These are phyloP conservation scores for Aspergillus persii DNA, from an alignment of 2,329 filamentous ascomycete species.

Conservation along the genomic window DNA sequence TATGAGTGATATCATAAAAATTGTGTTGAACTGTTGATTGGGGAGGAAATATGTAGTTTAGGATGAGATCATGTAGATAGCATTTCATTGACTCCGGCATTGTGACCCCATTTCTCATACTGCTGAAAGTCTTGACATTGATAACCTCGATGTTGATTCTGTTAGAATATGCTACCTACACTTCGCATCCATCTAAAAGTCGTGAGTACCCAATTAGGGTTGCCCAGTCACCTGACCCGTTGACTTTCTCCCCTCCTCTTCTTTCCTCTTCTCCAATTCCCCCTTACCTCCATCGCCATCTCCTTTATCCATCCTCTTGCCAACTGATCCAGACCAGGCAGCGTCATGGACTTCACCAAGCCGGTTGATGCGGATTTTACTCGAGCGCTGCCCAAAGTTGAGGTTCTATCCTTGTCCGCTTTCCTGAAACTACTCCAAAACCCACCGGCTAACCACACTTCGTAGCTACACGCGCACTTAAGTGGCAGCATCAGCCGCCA, in stretches of 20 bases:
- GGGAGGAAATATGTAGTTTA: no score
- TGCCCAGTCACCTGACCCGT: not conserved
- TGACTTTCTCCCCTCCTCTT: not conserved
- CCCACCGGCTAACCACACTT: slow-evolving; percentile 6
- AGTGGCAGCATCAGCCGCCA: slow-evolving; percentile 73
- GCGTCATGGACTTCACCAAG: slow-evolving; percentile 24
- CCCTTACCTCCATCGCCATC: not conserved
- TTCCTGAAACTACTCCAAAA: not conserved
- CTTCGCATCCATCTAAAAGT: no score
- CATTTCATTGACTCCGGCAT: no score
- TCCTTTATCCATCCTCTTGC: not conserved
- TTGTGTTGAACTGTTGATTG: no score
- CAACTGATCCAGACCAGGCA: not conserved
- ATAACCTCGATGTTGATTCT: no score
- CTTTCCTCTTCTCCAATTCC: not conserved
- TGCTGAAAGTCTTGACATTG: no score
- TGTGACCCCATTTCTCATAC: no score
- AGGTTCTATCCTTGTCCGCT: slow-evolving; percentile 23
- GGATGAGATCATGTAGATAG: no score
- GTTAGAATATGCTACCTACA: no score
- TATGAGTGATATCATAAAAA: no score
- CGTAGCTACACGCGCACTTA: slow-evolving; percentile 74
- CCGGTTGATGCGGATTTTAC: slow-evolving; percentile 32
- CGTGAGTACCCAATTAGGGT: not conserved
- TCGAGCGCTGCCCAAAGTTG: slow-evolving; percentile 35